Base-by-base conservation (phyloP, 1,284 basidiomycete genomes). In the Hypsizygus ulmarius region DNA sequence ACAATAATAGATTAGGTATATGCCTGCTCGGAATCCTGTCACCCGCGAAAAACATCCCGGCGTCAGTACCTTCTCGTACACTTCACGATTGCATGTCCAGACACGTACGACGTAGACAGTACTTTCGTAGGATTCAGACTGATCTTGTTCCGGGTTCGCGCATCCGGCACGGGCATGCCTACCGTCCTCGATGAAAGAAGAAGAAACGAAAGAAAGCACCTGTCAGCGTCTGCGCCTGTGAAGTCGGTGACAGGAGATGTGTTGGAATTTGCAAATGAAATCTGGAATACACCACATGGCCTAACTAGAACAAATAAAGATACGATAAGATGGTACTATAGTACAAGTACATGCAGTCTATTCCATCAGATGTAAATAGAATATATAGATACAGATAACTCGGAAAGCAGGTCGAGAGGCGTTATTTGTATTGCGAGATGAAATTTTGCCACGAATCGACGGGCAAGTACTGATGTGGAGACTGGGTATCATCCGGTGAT, bases 81-180 rank as follows among this genome's bases (percentile, higher is more conserved):
- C 33, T 38, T 9, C 40, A 32, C 32, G 47, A 43, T 50, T 32
- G 41, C 33, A 35, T 41, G 34, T 35, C 34, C 36, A 28, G 40
- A 38, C 30, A 69, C 69, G 53, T 69, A 85, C 82, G 82, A 82
- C 30, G 70, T 73, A 5, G 79, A 70, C 32, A 81, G 58, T 21
- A 82, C 68, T 51, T 68, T 75, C 9, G 69, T 67, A 38, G 82
- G 77, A 52, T 75, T 79, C 53, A 87, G 61, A 50, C 78, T 74
- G 47, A 87, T 79, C 69, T 82, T 87, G 58, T 72, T 79, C 54
- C 85, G 74, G 47, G 82, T 86, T 59, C 79, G 76, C 53, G 84
- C 79, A 74, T 86, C 84, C 60, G 79, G 79, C 34, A 69, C 72
- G 64, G 79, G 75, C 84, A 87, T 86, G 53, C 21, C 62, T 68